phyloP scores from a whole-genome alignment of 148 eudicot genomes.

The Chenopodium suecicum region DNA sequence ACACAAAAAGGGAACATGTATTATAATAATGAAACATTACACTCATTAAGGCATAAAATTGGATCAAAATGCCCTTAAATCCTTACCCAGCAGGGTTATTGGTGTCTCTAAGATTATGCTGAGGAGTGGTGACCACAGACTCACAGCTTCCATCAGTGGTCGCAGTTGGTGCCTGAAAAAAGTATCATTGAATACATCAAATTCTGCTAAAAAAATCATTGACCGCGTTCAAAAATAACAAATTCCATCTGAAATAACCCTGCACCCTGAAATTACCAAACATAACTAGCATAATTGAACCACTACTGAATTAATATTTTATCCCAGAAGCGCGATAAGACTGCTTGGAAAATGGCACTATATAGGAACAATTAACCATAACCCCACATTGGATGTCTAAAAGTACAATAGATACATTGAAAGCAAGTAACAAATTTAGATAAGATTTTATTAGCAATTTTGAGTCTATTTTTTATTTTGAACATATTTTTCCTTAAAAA shows the following conservation, averaged over 20 bases:
- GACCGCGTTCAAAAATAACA: background rate
- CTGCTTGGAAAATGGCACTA: too few relatives aligned
- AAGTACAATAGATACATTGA: constrained; percentile 10
- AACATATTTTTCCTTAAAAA: background rate
- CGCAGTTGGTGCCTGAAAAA: constrained; percentile 51
- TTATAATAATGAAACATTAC: constrained; percentile 10
- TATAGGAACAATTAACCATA: background rate
- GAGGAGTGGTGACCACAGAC: constrained; percentile 65
- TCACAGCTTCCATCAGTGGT: constrained; percentile 77
- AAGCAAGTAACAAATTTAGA: constrained; percentile 10
- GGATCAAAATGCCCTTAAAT: constrained; percentile 5
- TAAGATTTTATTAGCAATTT: background rate
- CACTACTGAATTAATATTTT: background rate
- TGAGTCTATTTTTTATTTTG: background rate
- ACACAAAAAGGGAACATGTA: constrained; percentile 5
- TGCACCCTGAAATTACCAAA: background rate
- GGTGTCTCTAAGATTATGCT: constrained; percentile 67
- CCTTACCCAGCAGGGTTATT: constrained; percentile 83
- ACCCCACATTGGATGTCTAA: constrained; percentile 7
- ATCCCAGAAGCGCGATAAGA: background rate
- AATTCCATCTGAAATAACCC: background rate
- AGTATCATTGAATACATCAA: constrained; percentile 1
- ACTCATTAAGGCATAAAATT: background rate
- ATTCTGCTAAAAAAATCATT: background rate
- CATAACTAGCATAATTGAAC: background rate